Conservation (phyloP, 352 stramenopile species). For the Pythium apleroticum region DNA sequence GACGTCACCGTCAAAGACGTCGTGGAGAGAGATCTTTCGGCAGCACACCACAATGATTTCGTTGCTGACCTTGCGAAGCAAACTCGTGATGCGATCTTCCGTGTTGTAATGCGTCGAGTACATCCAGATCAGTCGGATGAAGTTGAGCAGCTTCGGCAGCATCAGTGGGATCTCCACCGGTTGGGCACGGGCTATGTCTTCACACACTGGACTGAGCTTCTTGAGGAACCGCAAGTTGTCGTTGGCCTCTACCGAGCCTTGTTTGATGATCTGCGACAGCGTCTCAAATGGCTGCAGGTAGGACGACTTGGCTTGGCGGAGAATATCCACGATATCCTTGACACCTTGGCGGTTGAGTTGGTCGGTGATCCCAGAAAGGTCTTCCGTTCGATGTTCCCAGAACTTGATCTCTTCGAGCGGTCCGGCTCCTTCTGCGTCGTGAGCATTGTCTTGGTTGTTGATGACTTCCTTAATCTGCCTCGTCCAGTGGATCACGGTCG, state of each 20-base stretch:
- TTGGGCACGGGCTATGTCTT: conserved; percentile 83
- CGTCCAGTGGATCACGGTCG: conserved; percentile 96
- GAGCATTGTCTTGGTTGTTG: conserved; percentile 93
- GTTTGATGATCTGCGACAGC: conserved; percentile 92
- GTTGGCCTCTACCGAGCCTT: conserved; percentile 90
- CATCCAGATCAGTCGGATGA: conserved; percentile 94
- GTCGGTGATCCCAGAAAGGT: conserved; percentile 92
- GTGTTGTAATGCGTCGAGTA: conserved; percentile 95
- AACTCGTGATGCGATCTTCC: conserved; percentile 90
- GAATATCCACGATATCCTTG: conserved; percentile 88
- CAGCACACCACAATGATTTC: conserved; percentile 93
- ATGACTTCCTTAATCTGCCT: conserved; percentile 97
- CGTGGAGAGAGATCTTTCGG: conserved; percentile 82
- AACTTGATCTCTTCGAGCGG: conserved; percentile 96
- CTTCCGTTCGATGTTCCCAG: conserved; percentile 91
- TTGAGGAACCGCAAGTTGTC: conserved; percentile 95
- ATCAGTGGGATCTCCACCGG: conserved; percentile 90
- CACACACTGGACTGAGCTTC: conserved; percentile 89
- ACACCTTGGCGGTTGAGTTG: conserved; percentile 91
- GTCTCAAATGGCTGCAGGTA: conserved; percentile 93
- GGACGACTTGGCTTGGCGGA: conserved; percentile 89
- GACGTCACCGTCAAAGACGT: conserved; percentile 95
- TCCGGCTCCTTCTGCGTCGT: conserved; percentile 88
- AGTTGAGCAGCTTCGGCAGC: conserved; percentile 90
- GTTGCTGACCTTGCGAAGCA: conserved; percentile 94